These are phyloP conservation scores for Talaromyces rugulosus DNA, from an alignment of 2,329 filamentous ascomycete genomes.

Conservation along the genomic window DNA sequence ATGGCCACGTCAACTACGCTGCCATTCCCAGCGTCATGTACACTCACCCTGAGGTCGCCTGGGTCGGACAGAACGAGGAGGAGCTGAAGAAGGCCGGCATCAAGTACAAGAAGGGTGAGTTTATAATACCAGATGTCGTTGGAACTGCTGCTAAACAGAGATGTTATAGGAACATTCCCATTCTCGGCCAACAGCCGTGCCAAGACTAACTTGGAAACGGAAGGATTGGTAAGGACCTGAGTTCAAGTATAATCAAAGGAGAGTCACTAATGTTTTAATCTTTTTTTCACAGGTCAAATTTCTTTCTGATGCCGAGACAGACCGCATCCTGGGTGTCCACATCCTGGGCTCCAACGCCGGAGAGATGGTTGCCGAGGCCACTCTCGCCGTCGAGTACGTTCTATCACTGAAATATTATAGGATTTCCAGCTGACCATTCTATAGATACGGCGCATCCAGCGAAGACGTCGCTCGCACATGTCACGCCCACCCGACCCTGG, in stretches of 20 bases:
- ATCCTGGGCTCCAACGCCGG: slow-evolving; percentile 94
- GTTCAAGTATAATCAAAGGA: not conserved
- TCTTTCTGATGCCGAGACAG: slow-evolving; percentile 91
- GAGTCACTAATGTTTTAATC: not conserved
- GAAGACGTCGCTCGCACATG: slow-evolving; percentile 94
- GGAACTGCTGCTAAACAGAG: not conserved
- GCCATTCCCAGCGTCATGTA: slow-evolving; percentile 99
- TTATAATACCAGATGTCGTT: not conserved
- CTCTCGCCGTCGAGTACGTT: slow-evolving; percentile 71
- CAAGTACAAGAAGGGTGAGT: slow-evolving; percentile 64
- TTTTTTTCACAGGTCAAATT: slow-evolving; percentile 70
- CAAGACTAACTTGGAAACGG: slow-evolving; percentile 96
- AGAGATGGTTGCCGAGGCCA: slow-evolving; percentile 99
- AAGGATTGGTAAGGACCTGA: slow-evolving; percentile 56
- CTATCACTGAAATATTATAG: not conserved
- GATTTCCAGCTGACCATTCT: not conserved
- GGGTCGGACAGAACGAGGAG: slow-evolving; percentile 97
- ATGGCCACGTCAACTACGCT: slow-evolving; percentile 98
- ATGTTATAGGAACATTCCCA: slow-evolving; percentile 75
- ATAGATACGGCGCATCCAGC: slow-evolving; percentile 76
- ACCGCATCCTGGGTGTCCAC: slow-evolving; percentile 91
- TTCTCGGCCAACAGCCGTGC: slow-evolving; percentile 98
- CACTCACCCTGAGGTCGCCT: slow-evolving; percentile 96
- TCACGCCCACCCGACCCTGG: slow-evolving; percentile 92
- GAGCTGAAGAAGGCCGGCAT: slow-evolving; percentile 86